Percentiles rank a stretch among this genome's conserved stretches.
Conservation (phyloP, 1,139 yeast genomes). For the Yarrowia galli region DNA sequence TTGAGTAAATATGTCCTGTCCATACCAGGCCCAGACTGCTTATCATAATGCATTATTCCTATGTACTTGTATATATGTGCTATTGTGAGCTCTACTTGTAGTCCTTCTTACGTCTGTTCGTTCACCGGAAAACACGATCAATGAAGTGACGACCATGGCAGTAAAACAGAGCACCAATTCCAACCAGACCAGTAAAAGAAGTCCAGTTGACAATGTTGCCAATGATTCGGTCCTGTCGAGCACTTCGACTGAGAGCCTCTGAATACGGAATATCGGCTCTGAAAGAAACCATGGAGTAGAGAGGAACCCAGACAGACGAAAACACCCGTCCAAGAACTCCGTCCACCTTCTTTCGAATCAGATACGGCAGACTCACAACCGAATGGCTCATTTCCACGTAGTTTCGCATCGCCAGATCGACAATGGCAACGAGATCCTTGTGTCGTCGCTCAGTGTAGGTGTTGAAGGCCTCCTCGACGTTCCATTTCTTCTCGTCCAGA, state of each 20-base stretch:
- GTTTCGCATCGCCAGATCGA: slow-evolving; percentile 79
- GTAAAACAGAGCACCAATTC: slow-evolving; percentile 1
- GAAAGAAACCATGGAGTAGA: slow-evolving; percentile 92
- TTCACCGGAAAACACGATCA: background rate
- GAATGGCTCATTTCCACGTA: slow-evolving; percentile 88
- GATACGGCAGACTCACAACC: slow-evolving; percentile 70
- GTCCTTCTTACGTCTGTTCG: too few relatives aligned
- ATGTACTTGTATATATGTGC: background rate
- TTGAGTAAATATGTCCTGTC: too few relatives aligned
- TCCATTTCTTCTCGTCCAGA: slow-evolving; percentile 53
- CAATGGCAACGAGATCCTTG: slow-evolving; percentile 74
- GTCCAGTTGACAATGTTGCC: slow-evolving; percentile 20
- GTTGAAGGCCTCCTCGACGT: slow-evolving; percentile 61
- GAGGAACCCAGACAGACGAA: slow-evolving; percentile 76
- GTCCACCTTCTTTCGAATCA: slow-evolving; percentile 73
- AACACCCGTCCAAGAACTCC: slow-evolving; percentile 63
- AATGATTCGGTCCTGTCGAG: slow-evolving; percentile 18
- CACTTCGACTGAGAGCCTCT: slow-evolving; percentile 58
- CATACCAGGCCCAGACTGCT: too few relatives aligned
- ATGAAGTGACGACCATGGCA: slow-evolving; percentile 3
- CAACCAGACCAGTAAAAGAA: slow-evolving; percentile 7
- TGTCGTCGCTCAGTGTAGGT: slow-evolving; percentile 65
- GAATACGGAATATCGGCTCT: slow-evolving; percentile 82
- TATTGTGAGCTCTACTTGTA: too few relatives aligned
- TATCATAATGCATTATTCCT: background rate